These are phyloP conservation scores for Daldinia sp. DNA, from an alignment of 2,329 filamentous ascomycete genomes.

Conservation along the genomic window DNA sequence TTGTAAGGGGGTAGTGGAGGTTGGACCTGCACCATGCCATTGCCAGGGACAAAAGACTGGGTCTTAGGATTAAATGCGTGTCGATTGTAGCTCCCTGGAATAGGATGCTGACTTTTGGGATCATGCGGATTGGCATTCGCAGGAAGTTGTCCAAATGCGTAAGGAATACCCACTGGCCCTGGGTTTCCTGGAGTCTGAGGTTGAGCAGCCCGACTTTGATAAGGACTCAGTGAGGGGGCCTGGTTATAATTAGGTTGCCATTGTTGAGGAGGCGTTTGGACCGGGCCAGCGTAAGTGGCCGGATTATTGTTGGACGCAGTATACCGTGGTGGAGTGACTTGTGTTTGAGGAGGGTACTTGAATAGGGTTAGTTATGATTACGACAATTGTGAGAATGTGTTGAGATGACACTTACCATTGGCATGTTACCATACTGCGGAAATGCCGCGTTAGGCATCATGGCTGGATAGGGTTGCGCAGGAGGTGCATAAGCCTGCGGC, in stretches of 20 bases:
- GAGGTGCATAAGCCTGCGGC: constrained; percentile 60
- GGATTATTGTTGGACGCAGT: constrained; percentile 53
- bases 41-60: constrained; percentile 85
- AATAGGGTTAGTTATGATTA: constrained; percentile 38
- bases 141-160: constrained; percentile 84
- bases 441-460: constrained; percentile 59
- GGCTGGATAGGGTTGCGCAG: constrained; percentile 58
- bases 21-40: constrained; percentile 62
- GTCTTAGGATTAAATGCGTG: constrained; percentile 95
- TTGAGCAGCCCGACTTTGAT: constrained; percentile 47
- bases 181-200: constrained; percentile 43
- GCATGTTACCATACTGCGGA: constrained; percentile 60
- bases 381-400: constrained; percentile 44
- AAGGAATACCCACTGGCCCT: constrained; percentile 63
- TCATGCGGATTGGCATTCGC: constrained; percentile 76
- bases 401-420: constrained; percentile 58
- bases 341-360: constrained; percentile 55
- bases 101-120: constrained; percentile 81
- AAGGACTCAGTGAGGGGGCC: constrained; percentile 44
- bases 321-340: constrained; percentile 52
- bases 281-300: constrained; percentile 52
- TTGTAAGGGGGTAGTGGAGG: constrained; percentile 62
- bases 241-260: constrained; percentile 52
- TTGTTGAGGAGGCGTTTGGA: constrained; percentile 52
- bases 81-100: constrained; percentile 85